Conservation (phyloP, 768 basidiomycete genomes). For the Coprinopsis marcescibilis region DNA sequence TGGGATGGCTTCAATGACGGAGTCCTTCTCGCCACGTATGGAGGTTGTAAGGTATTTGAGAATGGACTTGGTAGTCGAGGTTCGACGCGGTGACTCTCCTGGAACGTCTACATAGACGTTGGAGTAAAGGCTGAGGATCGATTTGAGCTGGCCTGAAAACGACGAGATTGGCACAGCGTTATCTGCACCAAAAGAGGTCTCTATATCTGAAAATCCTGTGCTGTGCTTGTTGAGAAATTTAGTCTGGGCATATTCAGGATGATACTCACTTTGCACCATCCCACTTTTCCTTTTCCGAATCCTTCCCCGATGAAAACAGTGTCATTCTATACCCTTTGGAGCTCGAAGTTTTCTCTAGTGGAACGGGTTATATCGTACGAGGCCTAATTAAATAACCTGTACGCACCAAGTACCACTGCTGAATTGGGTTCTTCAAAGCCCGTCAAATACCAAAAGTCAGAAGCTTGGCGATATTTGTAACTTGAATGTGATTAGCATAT, state of each 20-base stretch:
- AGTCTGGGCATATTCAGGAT: not conserved
- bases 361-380: constrained; percentile 6
- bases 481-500: constrained; percentile 33
- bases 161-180: constrained; percentile 52
- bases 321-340: constrained; percentile 82
- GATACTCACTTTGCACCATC: constrained; percentile 66
- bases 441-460: constrained; percentile 93
- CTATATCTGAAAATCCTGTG: constrained; percentile 61
- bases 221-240: constrained; percentile 23
- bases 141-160: constrained; percentile 55
- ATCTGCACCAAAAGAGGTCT: constrained; percentile 72
- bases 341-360: constrained; percentile 65
- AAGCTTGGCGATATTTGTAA: constrained; percentile 91
- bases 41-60: constrained; percentile 43
- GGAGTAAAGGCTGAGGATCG: constrained; percentile 41
- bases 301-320: constrained; percentile 73
- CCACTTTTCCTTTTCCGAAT: constrained; percentile 81
- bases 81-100: constrained; percentile 17
- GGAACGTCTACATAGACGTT: constrained; percentile 51
- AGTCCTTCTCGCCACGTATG: constrained; percentile 44
- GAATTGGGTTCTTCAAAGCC: constrained; percentile 94
- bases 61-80: constrained; percentile 41
- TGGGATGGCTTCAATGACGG: constrained; percentile 48
- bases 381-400: not conserved
- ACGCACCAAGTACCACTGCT: constrained; percentile 74